Evolutionary conservation across 768 basidiomycete species (phyloP).

Genomic region (Boletus rex-veris): DNA sequence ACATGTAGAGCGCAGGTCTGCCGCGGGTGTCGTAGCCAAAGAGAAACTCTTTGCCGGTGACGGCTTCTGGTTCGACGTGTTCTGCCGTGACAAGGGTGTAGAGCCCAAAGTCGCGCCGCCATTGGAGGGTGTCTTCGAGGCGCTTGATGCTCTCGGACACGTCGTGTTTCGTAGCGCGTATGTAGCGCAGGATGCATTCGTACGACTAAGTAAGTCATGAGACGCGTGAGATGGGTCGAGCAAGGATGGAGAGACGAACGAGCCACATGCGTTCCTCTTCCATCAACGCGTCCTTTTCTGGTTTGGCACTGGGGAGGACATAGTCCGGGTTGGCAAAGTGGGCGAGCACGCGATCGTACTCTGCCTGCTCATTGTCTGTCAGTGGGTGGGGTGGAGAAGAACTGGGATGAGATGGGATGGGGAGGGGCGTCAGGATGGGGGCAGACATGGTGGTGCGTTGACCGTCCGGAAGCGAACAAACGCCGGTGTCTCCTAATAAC

Average conservation of each 20-base stretch:
- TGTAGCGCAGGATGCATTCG: slow-evolving; percentile 73
- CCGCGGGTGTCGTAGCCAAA: slow-evolving; percentile 71
- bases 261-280: slow-evolving; percentile 81
- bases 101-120: slow-evolving; percentile 78
- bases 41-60: slow-evolving; percentile 78
- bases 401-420: slow-evolving; percentile 25
- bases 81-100: slow-evolving; percentile 58
- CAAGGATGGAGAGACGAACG: slow-evolving; percentile 32
- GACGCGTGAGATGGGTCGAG: background rate
- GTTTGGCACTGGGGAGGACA: slow-evolving; percentile 43
- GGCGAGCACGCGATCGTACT: slow-evolving; percentile 52
- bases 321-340: slow-evolving; percentile 58
- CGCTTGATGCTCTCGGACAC: slow-evolving; percentile 54
- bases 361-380: slow-evolving; percentile 42
- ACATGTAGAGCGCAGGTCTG: slow-evolving; percentile 68
- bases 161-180: slow-evolving; percentile 78
- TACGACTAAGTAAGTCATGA: slow-evolving; percentile 37
- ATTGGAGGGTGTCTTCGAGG: slow-evolving; percentile 68
- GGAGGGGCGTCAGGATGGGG: slow-evolving; percentile 19
- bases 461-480: background rate
- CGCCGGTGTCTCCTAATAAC: too few relatives aligned
- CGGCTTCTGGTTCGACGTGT: slow-evolving; percentile 70
- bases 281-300: slow-evolving; percentile 43
- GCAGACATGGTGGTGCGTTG: slow-evolving; percentile 5
- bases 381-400: slow-evolving; percentile 37